phyloP scores from a whole-genome alignment of 2,329 filamentous ascomycete genomes.

The Aspergillus tubingensis region DNA sequence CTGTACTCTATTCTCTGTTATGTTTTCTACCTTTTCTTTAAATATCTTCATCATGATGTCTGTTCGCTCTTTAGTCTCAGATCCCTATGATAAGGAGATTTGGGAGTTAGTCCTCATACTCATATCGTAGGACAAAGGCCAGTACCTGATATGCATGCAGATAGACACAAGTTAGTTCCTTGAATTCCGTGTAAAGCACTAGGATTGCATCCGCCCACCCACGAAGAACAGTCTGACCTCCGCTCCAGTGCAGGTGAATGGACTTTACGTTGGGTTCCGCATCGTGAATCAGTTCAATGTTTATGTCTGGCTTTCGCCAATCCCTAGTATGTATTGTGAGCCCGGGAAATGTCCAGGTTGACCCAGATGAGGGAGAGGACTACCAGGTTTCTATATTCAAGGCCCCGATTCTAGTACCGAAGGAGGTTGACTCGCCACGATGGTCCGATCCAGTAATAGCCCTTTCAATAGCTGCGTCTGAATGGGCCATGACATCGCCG shows the following conservation, averaged over 20 bases:
- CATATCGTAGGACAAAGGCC: too few relatives aligned
- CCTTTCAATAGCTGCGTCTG: not conserved
- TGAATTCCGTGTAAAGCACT: not conserved
- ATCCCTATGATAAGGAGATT: not conserved
- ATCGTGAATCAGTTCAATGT: not conserved
- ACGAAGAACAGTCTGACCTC: conserved; percentile 3
- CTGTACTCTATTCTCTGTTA: not conserved
- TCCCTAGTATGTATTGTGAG: not conserved
- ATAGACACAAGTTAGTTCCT: not conserved
- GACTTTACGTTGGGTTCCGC: not conserved
- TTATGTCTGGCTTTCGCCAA: conserved; percentile 12
- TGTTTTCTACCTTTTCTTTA: not conserved
- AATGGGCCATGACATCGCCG: too few relatives aligned
- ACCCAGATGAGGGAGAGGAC: not conserved
- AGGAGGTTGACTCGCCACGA: not conserved
- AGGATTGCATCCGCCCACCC: conserved; percentile 5
- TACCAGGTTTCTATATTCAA: conserved; percentile 3
- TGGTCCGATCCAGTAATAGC: not conserved
- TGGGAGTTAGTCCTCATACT: not conserved
- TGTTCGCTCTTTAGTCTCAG: conserved; percentile 1
- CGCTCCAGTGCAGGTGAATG: conserved; percentile 11
- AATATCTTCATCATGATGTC: not conserved
- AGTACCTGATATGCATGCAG: conserved; percentile 10
- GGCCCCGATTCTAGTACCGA: not conserved
- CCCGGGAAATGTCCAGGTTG: not conserved